phyloP scores from a whole-genome alignment of 139 green algal species.

The Asterochloris erici region DNA sequence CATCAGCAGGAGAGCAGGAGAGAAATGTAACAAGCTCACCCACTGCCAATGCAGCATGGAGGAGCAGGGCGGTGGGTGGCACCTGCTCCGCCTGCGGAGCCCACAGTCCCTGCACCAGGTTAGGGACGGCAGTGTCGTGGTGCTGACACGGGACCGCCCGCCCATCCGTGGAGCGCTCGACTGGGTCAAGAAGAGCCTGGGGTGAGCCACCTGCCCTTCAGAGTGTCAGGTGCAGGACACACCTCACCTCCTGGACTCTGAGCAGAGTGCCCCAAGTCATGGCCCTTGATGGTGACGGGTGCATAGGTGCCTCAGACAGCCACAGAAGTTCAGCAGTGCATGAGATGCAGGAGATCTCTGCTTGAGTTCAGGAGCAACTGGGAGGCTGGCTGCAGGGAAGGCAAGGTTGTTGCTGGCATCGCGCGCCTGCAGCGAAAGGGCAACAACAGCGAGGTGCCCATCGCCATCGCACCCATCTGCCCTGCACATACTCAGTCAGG shows the following conservation, averaged over 20 bases:
- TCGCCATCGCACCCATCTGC: conserved; percentile 13
- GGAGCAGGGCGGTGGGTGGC: conserved; percentile 31
- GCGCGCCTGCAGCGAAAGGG: not conserved
- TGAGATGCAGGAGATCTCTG: no score
- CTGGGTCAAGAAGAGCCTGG: conserved; percentile 11
- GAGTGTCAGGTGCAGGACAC: no score
- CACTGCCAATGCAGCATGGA: conserved; percentile 21
- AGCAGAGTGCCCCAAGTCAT: no score
- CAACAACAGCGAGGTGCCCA: conserved; percentile 3
- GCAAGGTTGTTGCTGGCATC: no score
- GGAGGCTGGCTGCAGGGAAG: no score
- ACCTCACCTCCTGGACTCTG: no score
- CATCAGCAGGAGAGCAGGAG: not conserved
- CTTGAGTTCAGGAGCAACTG: no score
- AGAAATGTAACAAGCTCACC: not conserved
- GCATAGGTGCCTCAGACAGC: no score
- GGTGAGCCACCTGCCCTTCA: not conserved
- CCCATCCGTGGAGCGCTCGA: not conserved
- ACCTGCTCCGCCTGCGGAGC: not conserved
- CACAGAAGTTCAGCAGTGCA: no score
- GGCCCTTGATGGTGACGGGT: no score
- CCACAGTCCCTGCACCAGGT: not conserved
- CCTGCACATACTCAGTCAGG: not conserved
- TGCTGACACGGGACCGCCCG: conserved; percentile 15
- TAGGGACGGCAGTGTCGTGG: conserved; percentile 7